A percentile compares a stretch with the other conserved stretches of the same genome.
phyloP scores from a whole-genome alignment of 768 basidiomycete genomes.

The Calvatia gigantea region DNA sequence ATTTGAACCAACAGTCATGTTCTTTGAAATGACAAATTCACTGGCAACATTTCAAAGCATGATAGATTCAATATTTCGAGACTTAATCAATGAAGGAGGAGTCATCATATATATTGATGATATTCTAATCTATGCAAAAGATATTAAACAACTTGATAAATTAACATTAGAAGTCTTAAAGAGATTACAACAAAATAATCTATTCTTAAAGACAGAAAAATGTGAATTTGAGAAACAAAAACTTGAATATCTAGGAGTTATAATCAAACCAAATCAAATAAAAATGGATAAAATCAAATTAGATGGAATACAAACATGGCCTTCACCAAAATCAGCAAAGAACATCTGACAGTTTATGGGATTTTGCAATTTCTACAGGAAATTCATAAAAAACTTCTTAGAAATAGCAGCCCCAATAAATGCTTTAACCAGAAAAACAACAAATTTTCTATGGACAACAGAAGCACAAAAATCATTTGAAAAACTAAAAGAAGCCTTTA shows the following conservation, averaged over 20 bases:
- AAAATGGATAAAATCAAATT: constrained; percentile 33
- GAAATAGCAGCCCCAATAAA: background rate
- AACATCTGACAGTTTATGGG: constrained; percentile 39
- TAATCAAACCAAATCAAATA: constrained; percentile 22
- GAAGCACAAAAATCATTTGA: constrained; percentile 23
- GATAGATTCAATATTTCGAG: background rate
- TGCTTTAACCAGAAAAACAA: constrained; percentile 11
- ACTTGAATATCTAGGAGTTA: constrained; percentile 31
- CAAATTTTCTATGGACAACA: constrained; percentile 23
- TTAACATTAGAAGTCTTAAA: constrained; percentile 11
- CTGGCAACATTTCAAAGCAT: no score
- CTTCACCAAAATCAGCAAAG: constrained; percentile 18
- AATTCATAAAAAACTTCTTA: background rate
- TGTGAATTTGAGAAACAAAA: constrained; percentile 27
- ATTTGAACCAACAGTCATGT: no score
- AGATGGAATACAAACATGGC: constrained; percentile 29
- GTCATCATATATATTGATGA: constrained; percentile 33
- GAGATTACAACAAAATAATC: constrained; percentile 21
- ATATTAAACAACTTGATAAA: background rate
- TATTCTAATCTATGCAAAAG: constrained; percentile 16
- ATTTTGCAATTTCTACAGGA: constrained; percentile 33
- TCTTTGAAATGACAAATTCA: no score
- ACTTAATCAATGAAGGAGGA: background rate
- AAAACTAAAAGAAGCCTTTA: constrained; percentile 23
- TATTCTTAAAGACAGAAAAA: constrained; percentile 35